Base-by-base conservation (phyloP, 306 rosid genomes). In the Lithocarpus polystachyus region DNA sequence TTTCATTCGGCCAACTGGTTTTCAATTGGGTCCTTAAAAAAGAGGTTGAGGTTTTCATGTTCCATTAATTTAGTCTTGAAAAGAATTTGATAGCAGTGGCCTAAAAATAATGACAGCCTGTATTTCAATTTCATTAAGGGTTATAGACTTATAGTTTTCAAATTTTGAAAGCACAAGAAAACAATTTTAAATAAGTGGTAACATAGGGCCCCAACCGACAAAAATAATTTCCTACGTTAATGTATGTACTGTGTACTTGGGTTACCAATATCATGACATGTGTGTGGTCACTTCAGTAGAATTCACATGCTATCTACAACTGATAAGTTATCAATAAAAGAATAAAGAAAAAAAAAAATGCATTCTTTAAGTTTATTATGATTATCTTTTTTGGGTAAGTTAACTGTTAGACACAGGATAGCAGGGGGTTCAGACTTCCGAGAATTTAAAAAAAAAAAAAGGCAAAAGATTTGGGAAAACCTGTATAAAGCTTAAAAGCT, bases 401-500 rank as follows among this genome's bases (percentile, higher is more conserved):
- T 35, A 6, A 35, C 9, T 35, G 40, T 35, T 6, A 35, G 43
- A 37, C 45, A 37, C 11, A 37, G 11, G 11, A 2, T 37, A 37
- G 11, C 45, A 37, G 11, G 45, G 2, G 45, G 45, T 37, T 37
- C 45, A 37, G 45, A 37, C 11, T 37, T 2, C 0, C 11, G 45
- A 37, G 10, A 37, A 37, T 54, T 3, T 37, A 17, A 51, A 5
- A 1, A 28, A 28, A 35, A 74, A 20, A 56, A 52, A 3, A 33
- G 1, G 54, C 2, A 56, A 4, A 83, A 62, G 73, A 65, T 22
- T 15, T 62, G 73, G 22, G 52, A 76, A 75, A 82, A 94, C 98
- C 98, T 92, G 98, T 91, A 77, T 89, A 94, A 45, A 94, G 97
- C 89, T 92, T 94, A 84, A 94, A 94, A 57, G 97, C 85, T 53